Evolutionary conservation across 179 eudicot genomes (phyloP).

Genomic region (Sideroxylon spinosum): DNA sequence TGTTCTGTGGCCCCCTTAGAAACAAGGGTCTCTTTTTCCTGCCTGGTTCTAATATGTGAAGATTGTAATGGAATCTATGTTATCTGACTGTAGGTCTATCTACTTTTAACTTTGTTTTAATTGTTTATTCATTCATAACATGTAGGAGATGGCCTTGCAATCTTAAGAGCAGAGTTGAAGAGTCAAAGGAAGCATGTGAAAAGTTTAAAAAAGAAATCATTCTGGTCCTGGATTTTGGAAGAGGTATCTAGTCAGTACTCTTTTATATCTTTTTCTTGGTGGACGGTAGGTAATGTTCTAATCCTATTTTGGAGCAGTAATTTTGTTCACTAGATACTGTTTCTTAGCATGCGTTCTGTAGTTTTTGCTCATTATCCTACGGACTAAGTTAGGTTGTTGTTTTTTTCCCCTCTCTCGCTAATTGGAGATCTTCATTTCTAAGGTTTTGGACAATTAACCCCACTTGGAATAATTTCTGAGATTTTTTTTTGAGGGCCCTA

Average conservation of each 20-base stretch:
- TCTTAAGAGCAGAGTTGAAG: conserved; percentile 83
- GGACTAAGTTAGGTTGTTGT: not conserved
- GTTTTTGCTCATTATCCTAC: not conserved
- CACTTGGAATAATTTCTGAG: not conserved
- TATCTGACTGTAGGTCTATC: not conserved
- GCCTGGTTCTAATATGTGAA: not conserved
- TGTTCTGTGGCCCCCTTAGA: not conserved
- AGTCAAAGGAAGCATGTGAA: conserved; percentile 90
- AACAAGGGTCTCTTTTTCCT: not conserved
- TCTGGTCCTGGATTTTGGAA: conserved; percentile 92
- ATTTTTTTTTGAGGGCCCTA: conserved; percentile 2
- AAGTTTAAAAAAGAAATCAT: conserved; percentile 89
- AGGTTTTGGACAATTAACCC: conserved; percentile 1
- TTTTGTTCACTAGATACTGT: conserved; percentile 1
- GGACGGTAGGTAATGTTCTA: not conserved
- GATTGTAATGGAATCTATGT: not conserved
- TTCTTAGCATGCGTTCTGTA: not conserved
- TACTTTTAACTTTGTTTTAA: not conserved
- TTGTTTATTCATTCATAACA: not conserved
- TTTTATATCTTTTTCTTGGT: not conserved
- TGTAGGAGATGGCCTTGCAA: conserved; percentile 65
- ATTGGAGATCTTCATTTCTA: conserved; percentile 7
- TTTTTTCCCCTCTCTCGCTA: not conserved
- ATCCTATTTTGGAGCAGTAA: not conserved
- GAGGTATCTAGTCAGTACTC: conserved; percentile 50